Base-by-base conservation (phyloP, 495 filamentous ascomycete genomes). In the Staphylotrichum tortipilum region DNA sequence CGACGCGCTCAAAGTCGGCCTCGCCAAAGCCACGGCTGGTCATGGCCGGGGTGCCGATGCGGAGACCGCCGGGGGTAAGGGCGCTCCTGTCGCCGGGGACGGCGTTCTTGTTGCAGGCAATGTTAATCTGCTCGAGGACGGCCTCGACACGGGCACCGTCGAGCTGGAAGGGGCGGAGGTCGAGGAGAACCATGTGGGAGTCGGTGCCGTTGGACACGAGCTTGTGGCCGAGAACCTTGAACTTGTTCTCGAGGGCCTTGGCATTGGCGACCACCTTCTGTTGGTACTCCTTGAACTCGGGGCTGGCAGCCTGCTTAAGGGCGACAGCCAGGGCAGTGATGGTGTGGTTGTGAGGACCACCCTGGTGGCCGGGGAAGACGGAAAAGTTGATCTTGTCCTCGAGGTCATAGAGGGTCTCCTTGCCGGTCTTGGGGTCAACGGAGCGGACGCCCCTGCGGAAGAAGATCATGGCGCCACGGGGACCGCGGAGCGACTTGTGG, bases 391-490 rank as follows among this genome's bases (percentile, higher is more conserved):
- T 99, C 38, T 89, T 89, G 48, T 78, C 75, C 76, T 97, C 94
- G 31, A 99, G 82, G 65, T 99, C 89, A 63, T 96, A 99, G 62
- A 89, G 63, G 55, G 79, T 81, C 69, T 96, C 82, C 76, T 96
- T 92, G 58, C 88, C 86, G 47, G 80, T 78, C 81, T 96, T 97
- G 66, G 84, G 73, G 65, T 97, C 88, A 38, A 81, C 81, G 64
- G 81, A 85, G 59, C 90, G 82, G 44, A 96, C 86, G 62, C 94
- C 94, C 73, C 91, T 94, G 63, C 94, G 87, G 82, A 88, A 99
- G 80, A 99, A 99, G 73, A 99, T 99, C 94, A 99, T 99, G 65
- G 94, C 94, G 66, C 94, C 94, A 71, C 94, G 86, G 47, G 94
- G 94, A 45, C 94, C 94, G 76, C 94, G 88, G 61, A 99, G 86